These are phyloP conservation scores for Epichloe sp. DNA, from an alignment of 2,329 filamentous ascomycete species.

Conservation along the genomic window DNA sequence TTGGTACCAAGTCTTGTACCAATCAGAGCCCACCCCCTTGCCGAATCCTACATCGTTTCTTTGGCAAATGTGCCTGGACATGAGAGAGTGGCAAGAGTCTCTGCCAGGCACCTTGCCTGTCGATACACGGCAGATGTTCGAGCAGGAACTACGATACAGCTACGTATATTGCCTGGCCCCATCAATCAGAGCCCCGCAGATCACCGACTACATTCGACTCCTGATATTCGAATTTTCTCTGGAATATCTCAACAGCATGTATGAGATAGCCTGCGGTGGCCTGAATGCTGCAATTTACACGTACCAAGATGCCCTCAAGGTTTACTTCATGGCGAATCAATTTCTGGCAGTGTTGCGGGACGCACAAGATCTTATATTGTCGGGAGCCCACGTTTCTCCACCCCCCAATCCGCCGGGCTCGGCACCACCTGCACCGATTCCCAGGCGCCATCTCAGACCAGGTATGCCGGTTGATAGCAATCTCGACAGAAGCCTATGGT, in stretches of 20 bases:
- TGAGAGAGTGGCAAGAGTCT: slow-evolving; percentile 70
- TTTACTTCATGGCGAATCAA: slow-evolving; percentile 61
- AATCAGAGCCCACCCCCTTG: slow-evolving; percentile 59
- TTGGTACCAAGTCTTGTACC: slow-evolving; percentile 83
- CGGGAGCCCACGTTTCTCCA: slow-evolving; percentile 31
- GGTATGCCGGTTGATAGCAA: slow-evolving; percentile 32
- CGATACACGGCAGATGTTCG: slow-evolving; percentile 62
- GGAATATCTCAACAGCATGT: slow-evolving; percentile 65
- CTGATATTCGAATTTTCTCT: slow-evolving; percentile 80
- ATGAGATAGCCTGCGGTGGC: slow-evolving; percentile 49
- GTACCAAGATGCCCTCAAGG: slow-evolving; percentile 76
- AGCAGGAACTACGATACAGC: slow-evolving; percentile 80
- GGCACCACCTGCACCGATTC: slow-evolving; percentile 39
- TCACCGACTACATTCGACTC: slow-evolving; percentile 63
- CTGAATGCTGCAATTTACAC: slow-evolving; percentile 58
- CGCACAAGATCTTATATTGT: slow-evolving; percentile 42
- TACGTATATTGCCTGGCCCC: slow-evolving; percentile 83
- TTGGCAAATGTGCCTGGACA: slow-evolving; percentile 62
- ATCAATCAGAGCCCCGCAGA: slow-evolving; percentile 56
- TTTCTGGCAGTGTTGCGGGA: slow-evolving; percentile 48
- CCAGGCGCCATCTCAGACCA: slow-evolving; percentile 25
- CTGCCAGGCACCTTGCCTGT: slow-evolving; percentile 53
- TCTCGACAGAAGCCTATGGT: slow-evolving; percentile 40
- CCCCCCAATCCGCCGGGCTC: slow-evolving; percentile 33
- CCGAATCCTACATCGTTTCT: slow-evolving; percentile 57